These are phyloP conservation scores for Pisolithus orientalis DNA, from an alignment of 768 basidiomycete species.

Conservation along the genomic window DNA sequence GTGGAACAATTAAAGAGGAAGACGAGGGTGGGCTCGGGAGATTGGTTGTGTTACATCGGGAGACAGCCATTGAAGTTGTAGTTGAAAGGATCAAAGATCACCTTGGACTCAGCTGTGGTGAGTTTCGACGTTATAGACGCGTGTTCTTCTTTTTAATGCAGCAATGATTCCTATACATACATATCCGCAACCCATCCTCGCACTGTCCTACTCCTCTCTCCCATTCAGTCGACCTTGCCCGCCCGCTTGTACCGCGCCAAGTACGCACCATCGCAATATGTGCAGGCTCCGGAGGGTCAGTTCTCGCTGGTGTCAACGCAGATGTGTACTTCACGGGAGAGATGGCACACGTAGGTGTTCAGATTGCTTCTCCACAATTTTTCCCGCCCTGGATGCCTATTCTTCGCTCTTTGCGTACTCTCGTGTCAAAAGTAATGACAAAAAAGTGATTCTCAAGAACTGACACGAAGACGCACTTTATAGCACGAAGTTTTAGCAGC, in stretches of 20 bases:
- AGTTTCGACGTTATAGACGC: neutral
- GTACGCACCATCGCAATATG: constrained; percentile 77
- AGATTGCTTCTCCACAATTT: constrained; percentile 12
- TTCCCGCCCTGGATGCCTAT: constrained; percentile 2
- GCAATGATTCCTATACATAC: too few relatives aligned
- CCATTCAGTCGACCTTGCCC: constrained; percentile 61
- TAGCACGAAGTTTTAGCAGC: constrained; percentile 87
- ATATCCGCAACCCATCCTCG: too few relatives aligned
- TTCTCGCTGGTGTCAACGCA: constrained; percentile 65
- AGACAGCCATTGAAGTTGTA: constrained; percentile 53
- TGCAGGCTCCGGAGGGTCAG: constrained; percentile 81
- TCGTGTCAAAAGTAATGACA: too few relatives aligned
- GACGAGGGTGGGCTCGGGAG: constrained; percentile 62
- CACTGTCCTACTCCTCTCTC: neutral
- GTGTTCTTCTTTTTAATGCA: too few relatives aligned
- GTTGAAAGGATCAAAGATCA: constrained; percentile 64
- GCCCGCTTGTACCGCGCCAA: constrained; percentile 29
- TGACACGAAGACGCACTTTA: constrained; percentile 4
- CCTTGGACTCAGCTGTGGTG: constrained; percentile 56
- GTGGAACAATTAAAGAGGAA: constrained; percentile 31
- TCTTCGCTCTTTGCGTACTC: too few relatives aligned
- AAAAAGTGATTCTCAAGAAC: neutral
- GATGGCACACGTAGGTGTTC: constrained; percentile 70
- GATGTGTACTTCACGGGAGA: constrained; percentile 93
- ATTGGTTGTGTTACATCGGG: constrained; percentile 53